These are phyloP conservation scores for Leccinum truebloodii DNA, from an alignment of 768 basidiomycete genomes.

Conservation along the genomic window DNA sequence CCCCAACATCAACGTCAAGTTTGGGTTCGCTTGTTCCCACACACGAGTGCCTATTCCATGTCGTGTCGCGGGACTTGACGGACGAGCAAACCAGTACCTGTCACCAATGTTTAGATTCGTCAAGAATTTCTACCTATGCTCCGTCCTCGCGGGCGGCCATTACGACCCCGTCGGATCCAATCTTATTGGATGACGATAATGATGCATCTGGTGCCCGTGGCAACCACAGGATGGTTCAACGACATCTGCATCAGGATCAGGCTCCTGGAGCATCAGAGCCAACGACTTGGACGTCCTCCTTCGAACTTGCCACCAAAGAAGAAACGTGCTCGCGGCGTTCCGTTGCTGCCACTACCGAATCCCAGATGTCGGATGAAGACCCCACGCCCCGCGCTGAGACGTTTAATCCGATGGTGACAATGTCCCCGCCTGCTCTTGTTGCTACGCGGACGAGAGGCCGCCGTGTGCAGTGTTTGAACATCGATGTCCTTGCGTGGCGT, in stretches of 20 bases:
- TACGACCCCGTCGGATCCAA: slow-evolving; percentile 4
- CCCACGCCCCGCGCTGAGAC: slow-evolving; percentile 28
- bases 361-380: slow-evolving; percentile 19
- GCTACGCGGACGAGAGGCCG: not conserved
- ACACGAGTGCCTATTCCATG: slow-evolving; percentile 26
- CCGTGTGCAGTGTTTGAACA: slow-evolving; percentile 13
- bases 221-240: slow-evolving; percentile 1
- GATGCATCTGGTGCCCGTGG: slow-evolving; percentile 5
- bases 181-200: slow-evolving; percentile 12
- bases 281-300: not conserved
- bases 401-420: slow-evolving; percentile 9
- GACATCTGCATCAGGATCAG: not conserved
- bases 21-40: slow-evolving; percentile 31
- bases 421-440: not conserved
- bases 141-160: not conserved
- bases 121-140: not conserved
- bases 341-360: slow-evolving; percentile 6
- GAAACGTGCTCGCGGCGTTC: slow-evolving; percentile 2
- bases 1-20: slow-evolving; percentile 30
- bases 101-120: not conserved
- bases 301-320: not conserved
- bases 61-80: slow-evolving; percentile 11
- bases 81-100: slow-evolving; percentile 3
- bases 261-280: not conserved
- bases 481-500: slow-evolving; percentile 7